Conservation (phyloP, 768 basidiomycete species). For the Solioccasus polychromus region DNA sequence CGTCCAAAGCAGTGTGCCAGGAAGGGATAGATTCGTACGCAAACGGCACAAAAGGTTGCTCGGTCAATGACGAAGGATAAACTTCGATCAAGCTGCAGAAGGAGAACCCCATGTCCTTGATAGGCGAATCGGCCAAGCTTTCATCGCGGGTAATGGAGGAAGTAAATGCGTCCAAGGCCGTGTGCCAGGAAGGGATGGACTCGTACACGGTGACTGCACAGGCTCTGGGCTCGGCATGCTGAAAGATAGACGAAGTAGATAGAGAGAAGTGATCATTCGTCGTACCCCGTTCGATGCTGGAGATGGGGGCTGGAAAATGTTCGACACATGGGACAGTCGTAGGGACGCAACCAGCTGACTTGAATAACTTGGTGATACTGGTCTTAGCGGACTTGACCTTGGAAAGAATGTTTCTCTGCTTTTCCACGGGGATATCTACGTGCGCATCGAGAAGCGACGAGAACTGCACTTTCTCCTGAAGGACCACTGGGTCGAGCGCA, state of each 20-base stretch:
- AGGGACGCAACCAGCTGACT: background rate
- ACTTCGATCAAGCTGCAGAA: background rate
- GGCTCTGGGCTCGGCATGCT: background rate
- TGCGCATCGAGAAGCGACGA: background rate
- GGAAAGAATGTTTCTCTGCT: slow-evolving; percentile 8
- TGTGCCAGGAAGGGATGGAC: background rate
- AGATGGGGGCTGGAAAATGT: background rate
- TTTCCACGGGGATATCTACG: background rate
- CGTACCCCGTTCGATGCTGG: background rate
- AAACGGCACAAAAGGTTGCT: no score
- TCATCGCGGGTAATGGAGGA: background rate
- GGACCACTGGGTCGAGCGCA: background rate
- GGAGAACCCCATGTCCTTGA: background rate
- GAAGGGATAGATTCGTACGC: no score
- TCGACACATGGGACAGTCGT: background rate
- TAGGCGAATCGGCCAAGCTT: background rate
- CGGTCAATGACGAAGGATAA: background rate
- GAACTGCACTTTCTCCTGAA: background rate
- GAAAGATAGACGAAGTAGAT: background rate
- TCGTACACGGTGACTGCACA: background rate
- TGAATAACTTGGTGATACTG: slow-evolving; percentile 17
- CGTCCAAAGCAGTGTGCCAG: background rate
- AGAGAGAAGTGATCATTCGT: background rate
- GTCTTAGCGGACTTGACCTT: slow-evolving; percentile 13
- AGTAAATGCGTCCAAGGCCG: background rate